These are phyloP conservation scores for Exophiala dermatitidis DNA, from an alignment of 2,329 filamentous ascomycete species.

Conservation along the genomic window DNA sequence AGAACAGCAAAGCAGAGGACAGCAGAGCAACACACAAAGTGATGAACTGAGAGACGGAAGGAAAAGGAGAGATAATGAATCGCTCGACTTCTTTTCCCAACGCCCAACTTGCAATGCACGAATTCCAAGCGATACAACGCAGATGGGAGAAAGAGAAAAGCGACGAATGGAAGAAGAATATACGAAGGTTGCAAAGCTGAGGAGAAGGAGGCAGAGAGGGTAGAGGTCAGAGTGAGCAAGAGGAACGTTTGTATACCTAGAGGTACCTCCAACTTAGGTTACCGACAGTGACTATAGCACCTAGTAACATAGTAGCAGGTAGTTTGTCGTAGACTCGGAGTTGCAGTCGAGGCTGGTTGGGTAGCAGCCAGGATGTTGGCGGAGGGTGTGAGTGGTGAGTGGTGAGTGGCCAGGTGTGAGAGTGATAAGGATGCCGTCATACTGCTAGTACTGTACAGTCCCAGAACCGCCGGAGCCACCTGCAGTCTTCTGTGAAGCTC, in stretches of 20 bases:
- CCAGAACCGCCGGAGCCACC: no score
- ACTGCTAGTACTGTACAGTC: no score
- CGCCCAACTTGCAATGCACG: slow-evolving; percentile 27
- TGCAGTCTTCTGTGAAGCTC: no score
- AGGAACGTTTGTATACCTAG: background rate
- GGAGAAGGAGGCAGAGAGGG: slow-evolving; percentile 17
- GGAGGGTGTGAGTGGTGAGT: no score
- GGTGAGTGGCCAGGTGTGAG: no score
- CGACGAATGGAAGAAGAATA: slow-evolving; percentile 9
- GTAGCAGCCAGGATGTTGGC: no score
- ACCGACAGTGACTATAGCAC: background rate
- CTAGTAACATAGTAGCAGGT: background rate
- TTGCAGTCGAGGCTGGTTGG: no score
- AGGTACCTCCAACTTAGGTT: background rate
- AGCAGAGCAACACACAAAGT: slow-evolving; percentile 13
- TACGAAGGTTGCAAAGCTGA: slow-evolving; percentile 23
- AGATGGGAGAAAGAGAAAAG: slow-evolving; percentile 22
- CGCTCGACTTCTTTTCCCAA: slow-evolving; percentile 24
- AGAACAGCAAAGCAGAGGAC: slow-evolving; percentile 20
- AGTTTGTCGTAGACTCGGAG: background rate
- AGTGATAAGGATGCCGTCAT: no score
- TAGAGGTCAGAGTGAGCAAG: slow-evolving; percentile 6
- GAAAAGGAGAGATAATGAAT: slow-evolving; percentile 27
- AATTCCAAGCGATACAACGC: slow-evolving; percentile 24
- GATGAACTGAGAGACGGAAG: slow-evolving; percentile 14